phyloP scores from a whole-genome alignment of 306 rosid genomes.

The Medicago lupulina region DNA sequence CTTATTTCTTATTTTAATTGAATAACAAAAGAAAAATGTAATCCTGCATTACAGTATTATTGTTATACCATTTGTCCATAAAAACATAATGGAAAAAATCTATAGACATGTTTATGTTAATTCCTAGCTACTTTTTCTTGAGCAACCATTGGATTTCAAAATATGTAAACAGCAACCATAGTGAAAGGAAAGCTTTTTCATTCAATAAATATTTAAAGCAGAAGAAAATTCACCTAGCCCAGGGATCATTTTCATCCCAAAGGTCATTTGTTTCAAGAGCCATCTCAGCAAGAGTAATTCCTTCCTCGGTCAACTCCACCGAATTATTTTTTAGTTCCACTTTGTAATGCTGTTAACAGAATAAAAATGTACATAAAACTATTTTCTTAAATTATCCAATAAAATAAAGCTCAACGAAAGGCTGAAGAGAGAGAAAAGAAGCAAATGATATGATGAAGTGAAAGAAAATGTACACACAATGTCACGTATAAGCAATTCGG shows the following conservation, averaged over 20 bases:
- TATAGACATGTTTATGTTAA: slow-evolving; percentile 14
- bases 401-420: slow-evolving; percentile 35
- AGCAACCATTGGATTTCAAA: slow-evolving; percentile 36
- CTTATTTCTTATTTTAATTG: slow-evolving; percentile 17
- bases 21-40: background rate
- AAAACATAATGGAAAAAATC: slow-evolving; percentile 23
- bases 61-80: slow-evolving; percentile 19
- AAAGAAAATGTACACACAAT: slow-evolving; percentile 63
- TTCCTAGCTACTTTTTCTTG: slow-evolving; percentile 8
- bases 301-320: slow-evolving; percentile 94
- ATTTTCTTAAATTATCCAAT: slow-evolving; percentile 29
- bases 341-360: slow-evolving; percentile 78
- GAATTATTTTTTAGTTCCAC: slow-evolving; percentile 91
- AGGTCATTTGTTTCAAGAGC: slow-evolving; percentile 95
- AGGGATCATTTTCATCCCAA: slow-evolving; percentile 99
- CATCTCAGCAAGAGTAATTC: slow-evolving; percentile 92
- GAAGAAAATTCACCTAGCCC: slow-evolving; percentile 79
- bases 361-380: slow-evolving; percentile 35
- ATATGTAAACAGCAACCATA: slow-evolving; percentile 32
- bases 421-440: slow-evolving; percentile 32
- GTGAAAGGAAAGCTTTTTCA: slow-evolving; percentile 26
- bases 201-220: slow-evolving; percentile 34
- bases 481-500: slow-evolving; percentile 78
- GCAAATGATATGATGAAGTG: slow-evolving; percentile 31
- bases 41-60: slow-evolving; percentile 11